Percentiles rank a stretch among this genome's conserved stretches.
phyloP scores from a whole-genome alignment of 2,329 filamentous ascomycete genomes.

The Beauveria bassiana region DNA sequence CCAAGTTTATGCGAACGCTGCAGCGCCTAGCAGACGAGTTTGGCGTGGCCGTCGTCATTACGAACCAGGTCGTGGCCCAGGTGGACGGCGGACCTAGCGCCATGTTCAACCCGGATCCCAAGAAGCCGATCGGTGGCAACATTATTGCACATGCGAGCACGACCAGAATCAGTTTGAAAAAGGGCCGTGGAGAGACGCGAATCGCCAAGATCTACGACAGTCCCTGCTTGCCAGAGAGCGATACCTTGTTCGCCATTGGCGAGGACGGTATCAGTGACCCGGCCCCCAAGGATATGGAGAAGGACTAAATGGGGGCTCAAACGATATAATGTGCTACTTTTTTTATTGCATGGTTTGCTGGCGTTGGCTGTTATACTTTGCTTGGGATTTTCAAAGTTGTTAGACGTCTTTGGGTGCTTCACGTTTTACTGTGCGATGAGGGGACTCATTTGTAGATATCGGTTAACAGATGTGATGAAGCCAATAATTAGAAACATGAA shows the following conservation, averaged over 20 bases:
- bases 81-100: constrained; percentile 92
- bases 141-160: constrained; percentile 98
- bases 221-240: constrained; percentile 90
- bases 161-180: constrained; percentile 88
- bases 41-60: constrained; percentile 96
- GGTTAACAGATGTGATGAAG: too few relatives aligned
- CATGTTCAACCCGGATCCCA: constrained; percentile 99
- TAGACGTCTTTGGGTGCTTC: background rate
- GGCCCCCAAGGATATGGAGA: constrained; percentile 89
- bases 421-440: background rate
- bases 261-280: constrained; percentile 97
- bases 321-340: constrained; percentile 17
- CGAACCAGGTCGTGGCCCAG: constrained; percentile 96
- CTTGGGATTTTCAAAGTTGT: background rate
- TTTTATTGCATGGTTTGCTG: constrained; percentile 20
- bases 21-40: constrained; percentile 77
- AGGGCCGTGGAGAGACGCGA: constrained; percentile 88
- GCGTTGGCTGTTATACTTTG: constrained; percentile 20
- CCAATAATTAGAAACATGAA: too few relatives aligned
- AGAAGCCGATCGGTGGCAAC: constrained; percentile 98
- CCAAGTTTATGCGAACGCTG: constrained; percentile 80
- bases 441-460: background rate
- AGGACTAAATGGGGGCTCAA: constrained; percentile 45
- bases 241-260: constrained; percentile 93
- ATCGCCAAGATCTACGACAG: constrained; percentile 99